Percentiles rank a stretch among this genome's conserved stretches.
Evolutionary conservation across 441 rosid genomes (phyloP).

Genomic region (Euphorbia corollata): DNA sequence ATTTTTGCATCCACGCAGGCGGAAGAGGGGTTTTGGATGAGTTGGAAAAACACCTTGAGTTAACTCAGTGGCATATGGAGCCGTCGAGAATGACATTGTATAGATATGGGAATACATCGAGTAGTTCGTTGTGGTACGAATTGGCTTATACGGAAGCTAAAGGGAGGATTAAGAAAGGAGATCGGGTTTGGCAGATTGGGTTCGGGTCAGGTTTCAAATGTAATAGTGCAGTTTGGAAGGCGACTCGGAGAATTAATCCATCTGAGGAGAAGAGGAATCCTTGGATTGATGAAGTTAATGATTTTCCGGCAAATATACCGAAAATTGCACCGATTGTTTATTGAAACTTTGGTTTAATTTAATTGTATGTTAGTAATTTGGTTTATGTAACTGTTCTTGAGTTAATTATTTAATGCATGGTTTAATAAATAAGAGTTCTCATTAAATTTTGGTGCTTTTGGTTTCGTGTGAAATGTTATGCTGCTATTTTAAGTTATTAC

Average conservation of each 20-base stretch:
- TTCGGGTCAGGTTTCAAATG: slow-evolving; percentile 95
- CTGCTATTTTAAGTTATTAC: too few relatives aligned
- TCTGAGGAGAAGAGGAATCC: slow-evolving; percentile 48
- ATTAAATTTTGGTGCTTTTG: too few relatives aligned
- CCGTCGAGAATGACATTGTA: slow-evolving; percentile 84
- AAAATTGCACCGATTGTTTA: slow-evolving; percentile 24
- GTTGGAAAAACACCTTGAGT: slow-evolving; percentile 63
- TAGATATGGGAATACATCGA: slow-evolving; percentile 80
- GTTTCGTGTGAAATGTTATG: too few relatives aligned
- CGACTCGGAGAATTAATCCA: slow-evolving; percentile 46
- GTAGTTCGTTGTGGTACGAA: slow-evolving; percentile 89
- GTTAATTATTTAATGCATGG: background rate
- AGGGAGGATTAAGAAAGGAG: slow-evolving; percentile 59
- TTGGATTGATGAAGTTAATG: slow-evolving; percentile 49
- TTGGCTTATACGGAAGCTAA: slow-evolving; percentile 73
- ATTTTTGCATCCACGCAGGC: slow-evolving; percentile 89
- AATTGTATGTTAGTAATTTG: background rate
- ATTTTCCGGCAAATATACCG: slow-evolving; percentile 48
- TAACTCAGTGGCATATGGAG: slow-evolving; percentile 72
- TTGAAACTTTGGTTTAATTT: background rate
- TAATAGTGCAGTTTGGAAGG: slow-evolving; percentile 77
- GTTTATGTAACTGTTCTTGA: background rate
- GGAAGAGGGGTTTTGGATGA: slow-evolving; percentile 88
- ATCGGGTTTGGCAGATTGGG: slow-evolving; percentile 88
- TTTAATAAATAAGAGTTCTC: too few relatives aligned